phyloP scores from a whole-genome alignment of 169 alveolate genomes.

The Plasmodium coatneyi region DNA sequence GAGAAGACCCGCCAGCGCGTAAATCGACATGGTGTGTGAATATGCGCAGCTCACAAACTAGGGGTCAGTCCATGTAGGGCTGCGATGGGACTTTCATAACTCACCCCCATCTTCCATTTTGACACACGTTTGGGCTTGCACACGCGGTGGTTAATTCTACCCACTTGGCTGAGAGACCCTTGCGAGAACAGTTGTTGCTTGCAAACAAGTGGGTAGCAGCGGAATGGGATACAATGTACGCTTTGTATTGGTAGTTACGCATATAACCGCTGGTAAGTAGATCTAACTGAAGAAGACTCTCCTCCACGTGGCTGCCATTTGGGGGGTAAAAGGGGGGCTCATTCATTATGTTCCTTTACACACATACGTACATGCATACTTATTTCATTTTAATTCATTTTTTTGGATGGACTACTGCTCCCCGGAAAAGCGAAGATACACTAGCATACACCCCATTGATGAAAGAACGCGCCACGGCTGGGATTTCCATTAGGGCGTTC shows the following conservation, averaged over 20 bases:
- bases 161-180: not conserved
- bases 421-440: not conserved
- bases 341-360: not conserved
- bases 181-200: not conserved
- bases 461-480: not conserved
- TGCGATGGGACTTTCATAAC: not conserved
- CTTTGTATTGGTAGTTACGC: not conserved
- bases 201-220: not conserved
- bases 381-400: not conserved
- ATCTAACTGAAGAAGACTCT: not conserved
- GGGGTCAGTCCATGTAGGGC: not conserved
- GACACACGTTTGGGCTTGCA: not conserved
- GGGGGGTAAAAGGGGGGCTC: not conserved
- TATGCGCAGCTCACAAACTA: not conserved
- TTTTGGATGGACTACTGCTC: not conserved
- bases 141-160: not conserved
- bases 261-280: not conserved
- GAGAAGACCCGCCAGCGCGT: not conserved
- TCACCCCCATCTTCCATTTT: not conserved
- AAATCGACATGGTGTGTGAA: not conserved
- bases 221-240: not conserved
- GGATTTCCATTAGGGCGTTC: not conserved
- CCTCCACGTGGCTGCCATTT: not conserved
- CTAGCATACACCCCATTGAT: not conserved
- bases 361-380: not conserved